Conservation (phyloP, 768 basidiomycete species). For the Candolleomyces efflorescens region DNA sequence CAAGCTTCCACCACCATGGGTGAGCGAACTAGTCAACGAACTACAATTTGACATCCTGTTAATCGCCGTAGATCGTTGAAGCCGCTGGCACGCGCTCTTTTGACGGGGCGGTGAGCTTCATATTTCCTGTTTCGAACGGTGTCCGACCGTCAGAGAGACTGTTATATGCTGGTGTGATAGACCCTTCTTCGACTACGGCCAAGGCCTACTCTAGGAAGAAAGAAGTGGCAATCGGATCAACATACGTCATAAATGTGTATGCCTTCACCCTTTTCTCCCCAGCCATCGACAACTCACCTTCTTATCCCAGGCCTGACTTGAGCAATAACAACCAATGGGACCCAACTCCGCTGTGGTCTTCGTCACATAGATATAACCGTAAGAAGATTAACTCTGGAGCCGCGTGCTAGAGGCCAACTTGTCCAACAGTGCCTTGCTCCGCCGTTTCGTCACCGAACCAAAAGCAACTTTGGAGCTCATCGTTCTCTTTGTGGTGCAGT, state of each 20-base stretch:
- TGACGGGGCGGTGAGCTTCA: constrained; percentile 4
- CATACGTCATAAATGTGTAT: constrained; percentile 53
- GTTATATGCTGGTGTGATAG: constrained; percentile 26
- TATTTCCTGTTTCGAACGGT: background rate
- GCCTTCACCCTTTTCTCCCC: constrained; percentile 12
- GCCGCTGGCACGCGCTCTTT: background rate
- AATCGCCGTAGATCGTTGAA: background rate
- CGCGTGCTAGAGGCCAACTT: constrained; percentile 3
- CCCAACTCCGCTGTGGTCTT: constrained; percentile 38
- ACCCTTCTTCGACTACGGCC: constrained; percentile 30
- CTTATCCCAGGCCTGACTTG: constrained; percentile 44
- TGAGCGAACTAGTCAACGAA: background rate
- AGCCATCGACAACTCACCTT: constrained; percentile 2
- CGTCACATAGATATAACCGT: constrained; percentile 48
- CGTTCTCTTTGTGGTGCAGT: constrained; percentile 37
- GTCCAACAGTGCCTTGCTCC: constrained; percentile 50
- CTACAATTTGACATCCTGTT: background rate
- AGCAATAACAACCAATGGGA: constrained; percentile 50
- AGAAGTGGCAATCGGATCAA: constrained; percentile 42
- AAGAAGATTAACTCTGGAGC: constrained; percentile 16
- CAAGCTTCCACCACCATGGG: background rate
- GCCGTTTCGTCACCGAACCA: constrained; percentile 57
- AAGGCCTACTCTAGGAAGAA: constrained; percentile 15
- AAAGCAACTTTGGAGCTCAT: constrained; percentile 48
- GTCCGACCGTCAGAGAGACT: background rate